phyloP scores from a whole-genome alignment of 768 basidiomycete genomes.

The Suillus decipiens region DNA sequence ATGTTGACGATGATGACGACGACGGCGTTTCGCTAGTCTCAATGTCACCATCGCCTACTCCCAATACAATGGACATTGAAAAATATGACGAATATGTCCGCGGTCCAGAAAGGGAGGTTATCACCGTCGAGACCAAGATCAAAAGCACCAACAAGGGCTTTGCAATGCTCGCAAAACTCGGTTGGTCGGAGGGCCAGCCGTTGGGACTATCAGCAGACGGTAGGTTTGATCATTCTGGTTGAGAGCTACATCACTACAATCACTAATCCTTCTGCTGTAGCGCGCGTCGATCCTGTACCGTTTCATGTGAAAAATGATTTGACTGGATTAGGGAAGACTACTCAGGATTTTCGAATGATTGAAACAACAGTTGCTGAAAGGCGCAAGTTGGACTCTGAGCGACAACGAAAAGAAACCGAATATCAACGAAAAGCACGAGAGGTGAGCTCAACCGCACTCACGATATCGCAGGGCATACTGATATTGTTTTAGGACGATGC shows the following conservation, averaged over 20 bases:
- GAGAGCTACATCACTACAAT: background rate
- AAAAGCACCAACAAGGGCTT: constrained; percentile 81
- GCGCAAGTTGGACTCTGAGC: constrained; percentile 77
- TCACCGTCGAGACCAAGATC: constrained; percentile 82
- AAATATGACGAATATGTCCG: constrained; percentile 69
- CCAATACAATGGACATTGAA: constrained; percentile 56
- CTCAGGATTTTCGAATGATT: constrained; percentile 80
- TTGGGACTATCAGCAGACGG: constrained; percentile 78
- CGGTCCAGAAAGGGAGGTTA: constrained; percentile 56
- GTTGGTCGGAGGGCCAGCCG: constrained; percentile 80
- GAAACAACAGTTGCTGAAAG: constrained; percentile 84
- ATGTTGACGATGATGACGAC: constrained; percentile 63
- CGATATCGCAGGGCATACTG: constrained; percentile 8
- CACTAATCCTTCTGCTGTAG: constrained; percentile 37
- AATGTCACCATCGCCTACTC: constrained; percentile 70
- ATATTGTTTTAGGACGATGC: constrained; percentile 51
- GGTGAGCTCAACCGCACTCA: constrained; percentile 39
- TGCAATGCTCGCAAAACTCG: constrained; percentile 75
- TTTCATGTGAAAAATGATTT: constrained; percentile 78
- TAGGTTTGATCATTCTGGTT: constrained; percentile 29
- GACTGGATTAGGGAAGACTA: constrained; percentile 78
- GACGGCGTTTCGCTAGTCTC: constrained; percentile 76
- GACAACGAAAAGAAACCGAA: constrained; percentile 77
- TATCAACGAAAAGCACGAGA: constrained; percentile 75
- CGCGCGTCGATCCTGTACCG: constrained; percentile 81